A percentile compares a stretch with the other conserved stretches of the same genome.
These are phyloP conservation scores for Diaporthe sp. DNA, from an alignment of 2,329 filamentous ascomycete species.

Conservation along the genomic window DNA sequence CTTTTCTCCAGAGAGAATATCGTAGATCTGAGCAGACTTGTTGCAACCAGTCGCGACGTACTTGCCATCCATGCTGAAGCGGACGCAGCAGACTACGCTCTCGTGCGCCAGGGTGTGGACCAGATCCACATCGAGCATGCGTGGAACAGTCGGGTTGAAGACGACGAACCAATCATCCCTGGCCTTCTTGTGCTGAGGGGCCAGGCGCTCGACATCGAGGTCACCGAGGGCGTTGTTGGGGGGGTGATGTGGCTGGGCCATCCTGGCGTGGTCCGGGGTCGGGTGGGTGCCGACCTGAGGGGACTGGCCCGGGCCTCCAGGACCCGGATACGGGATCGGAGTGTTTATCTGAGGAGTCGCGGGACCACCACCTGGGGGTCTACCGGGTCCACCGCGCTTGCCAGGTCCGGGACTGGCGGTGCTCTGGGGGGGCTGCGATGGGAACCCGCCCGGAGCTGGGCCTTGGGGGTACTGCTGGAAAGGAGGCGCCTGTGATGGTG, in stretches of 20 bases:
- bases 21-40: slow-evolving; percentile 98
- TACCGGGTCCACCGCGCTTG: slow-evolving; percentile 75
- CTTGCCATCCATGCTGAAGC: slow-evolving; percentile 95
- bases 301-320: slow-evolving; percentile 69
- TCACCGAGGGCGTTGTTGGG: slow-evolving; percentile 79
- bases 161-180: slow-evolving; percentile 95
- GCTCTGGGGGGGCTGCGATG: slow-evolving; percentile 82
- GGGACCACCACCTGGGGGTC: slow-evolving; percentile 74
- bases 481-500: slow-evolving; percentile 74
- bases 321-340: slow-evolving; percentile 85
- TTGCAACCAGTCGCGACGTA: slow-evolving; percentile 98
- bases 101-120: slow-evolving; percentile 94
- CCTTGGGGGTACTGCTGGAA: slow-evolving; percentile 76
- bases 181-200: slow-evolving; percentile 88
- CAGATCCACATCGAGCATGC: slow-evolving; percentile 91
- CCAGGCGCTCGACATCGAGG: slow-evolving; percentile 86
- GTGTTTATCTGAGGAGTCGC: slow-evolving; percentile 94
- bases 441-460: slow-evolving; percentile 76
- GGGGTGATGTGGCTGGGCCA: slow-evolving; percentile 60
- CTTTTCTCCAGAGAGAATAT: slow-evolving; percentile 87
- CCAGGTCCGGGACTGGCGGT: slow-evolving; percentile 89
- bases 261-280: slow-evolving; percentile 73
- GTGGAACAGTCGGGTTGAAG: slow-evolving; percentile 92
- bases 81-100: slow-evolving; percentile 97
- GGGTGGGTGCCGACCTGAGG: slow-evolving; percentile 86